phyloP scores from a whole-genome alignment of 2,329 filamentous ascomycete species.

The Calonectria hawksworthii region DNA sequence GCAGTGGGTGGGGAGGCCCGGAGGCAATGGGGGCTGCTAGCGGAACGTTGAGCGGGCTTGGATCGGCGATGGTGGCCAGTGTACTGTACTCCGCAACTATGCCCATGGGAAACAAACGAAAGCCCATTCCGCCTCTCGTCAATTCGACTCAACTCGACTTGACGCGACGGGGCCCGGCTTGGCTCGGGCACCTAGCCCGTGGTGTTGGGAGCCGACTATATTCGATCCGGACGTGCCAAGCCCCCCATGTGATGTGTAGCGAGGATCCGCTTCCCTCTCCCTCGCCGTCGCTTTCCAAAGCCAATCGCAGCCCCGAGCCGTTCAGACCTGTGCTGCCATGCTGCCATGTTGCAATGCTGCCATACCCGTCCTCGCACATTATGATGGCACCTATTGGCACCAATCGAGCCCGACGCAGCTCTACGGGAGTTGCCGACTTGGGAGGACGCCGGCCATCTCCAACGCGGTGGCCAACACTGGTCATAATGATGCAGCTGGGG shows the following conservation, averaged over 20 bases:
- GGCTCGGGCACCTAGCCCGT: conserved; percentile 11
- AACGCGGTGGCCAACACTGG: neutral
- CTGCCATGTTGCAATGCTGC: neutral
- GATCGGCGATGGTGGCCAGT: conserved; percentile 8
- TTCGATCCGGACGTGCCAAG: neutral
- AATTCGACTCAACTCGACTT: neutral
- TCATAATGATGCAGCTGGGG: conserved; percentile 6
- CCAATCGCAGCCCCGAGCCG: neutral
- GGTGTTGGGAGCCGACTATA: conserved; percentile 7
- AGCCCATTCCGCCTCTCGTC: conserved; percentile 1
- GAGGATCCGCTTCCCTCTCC: neutral
- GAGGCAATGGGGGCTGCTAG: neutral
- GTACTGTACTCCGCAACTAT: conserved; percentile 8
- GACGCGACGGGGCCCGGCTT: neutral
- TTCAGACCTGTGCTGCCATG: neutral
- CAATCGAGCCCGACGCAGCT: neutral
- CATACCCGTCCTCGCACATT: neutral
- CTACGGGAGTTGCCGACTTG: neutral
- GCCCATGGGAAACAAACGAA: conserved; percentile 7
- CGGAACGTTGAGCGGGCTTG: conserved; percentile 11
- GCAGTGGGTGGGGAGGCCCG: neutral
- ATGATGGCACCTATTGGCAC: too few relatives aligned
- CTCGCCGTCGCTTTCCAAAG: neutral
- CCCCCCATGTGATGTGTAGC: conserved; percentile 3
- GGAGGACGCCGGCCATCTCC: neutral